Base-by-base conservation (phyloP, 441 rosid genomes). In the Bocquillonia castaneifolia region DNA sequence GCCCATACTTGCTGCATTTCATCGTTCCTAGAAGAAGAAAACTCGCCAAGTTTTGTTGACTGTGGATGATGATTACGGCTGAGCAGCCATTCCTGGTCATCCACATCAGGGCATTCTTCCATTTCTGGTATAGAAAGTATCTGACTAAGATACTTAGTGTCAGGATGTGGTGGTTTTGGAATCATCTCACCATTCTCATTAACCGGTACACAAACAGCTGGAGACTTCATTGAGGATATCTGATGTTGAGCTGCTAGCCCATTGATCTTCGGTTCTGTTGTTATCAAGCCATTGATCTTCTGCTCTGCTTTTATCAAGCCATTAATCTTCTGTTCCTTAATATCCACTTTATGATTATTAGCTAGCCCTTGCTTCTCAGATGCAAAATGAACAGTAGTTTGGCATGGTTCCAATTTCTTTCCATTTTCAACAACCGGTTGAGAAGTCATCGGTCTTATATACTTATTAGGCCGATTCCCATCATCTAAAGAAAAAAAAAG, bases 51-150 rank as follows among this genome's bases (percentile, higher is more conserved):
- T 67, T 74, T 82, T 57, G 75, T 78, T 34, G 79, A 53, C 61
- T 50, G 66, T 59, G 53, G 3, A 15, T 63, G 3, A 15, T 63
- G 37, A n/a, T 73, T 51, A 53, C 75, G 50, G 69, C 79, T 65
- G 57, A 74, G 75, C 17, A 86, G 74, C 92, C 92, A 87, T 62
- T 77, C 80, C 65, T 85, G 83, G 60, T 80, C 78, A 66, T 54
- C 71, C 20, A 32, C 65, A 78, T 76, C 85, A 54, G 71, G 68
- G 63, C 61, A 40, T 45, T 81, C 85, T 63, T 75, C 81, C 75
- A 73, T 48, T 44, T 75, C 70, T 10, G 92, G 90, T 40, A 85
- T 71, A 52, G 77, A 78, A 45, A 85, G 81, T 62, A 87, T 76
- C 72, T 76, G 84, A 78, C 70, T 78, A 76, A 87, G 71, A 76